These are phyloP conservation scores for Eutrema heterophyllum DNA, from an alignment of 345 rosid species.

Conservation along the genomic window DNA sequence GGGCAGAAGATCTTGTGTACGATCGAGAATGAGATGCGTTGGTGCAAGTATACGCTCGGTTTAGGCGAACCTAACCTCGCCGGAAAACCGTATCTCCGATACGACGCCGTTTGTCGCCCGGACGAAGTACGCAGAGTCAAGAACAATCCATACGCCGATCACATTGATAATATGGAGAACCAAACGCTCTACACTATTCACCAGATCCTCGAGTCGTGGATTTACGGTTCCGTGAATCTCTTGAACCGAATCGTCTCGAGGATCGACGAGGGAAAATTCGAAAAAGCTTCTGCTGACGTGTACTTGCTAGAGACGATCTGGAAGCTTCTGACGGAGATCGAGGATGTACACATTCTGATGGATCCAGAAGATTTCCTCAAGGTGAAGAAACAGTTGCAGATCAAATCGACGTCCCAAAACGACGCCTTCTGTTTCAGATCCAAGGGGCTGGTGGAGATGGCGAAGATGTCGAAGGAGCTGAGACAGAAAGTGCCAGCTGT, in stretches of 20 bases:
- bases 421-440: conserved; percentile 81
- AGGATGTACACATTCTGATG: conserved; percentile 65
- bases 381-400: conserved; percentile 55
- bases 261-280: conserved; percentile 41
- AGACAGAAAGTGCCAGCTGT: conserved; percentile 72
- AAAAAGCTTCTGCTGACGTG: conserved; percentile 54
- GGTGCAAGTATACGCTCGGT: conserved; percentile 77
- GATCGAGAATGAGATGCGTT: conserved; percentile 77
- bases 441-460: conserved; percentile 51
- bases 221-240: conserved; percentile 41
- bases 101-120: conserved; percentile 80
- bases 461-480: conserved; percentile 56
- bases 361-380: conserved; percentile 84
- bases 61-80: conserved; percentile 75
- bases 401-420: conserved; percentile 40
- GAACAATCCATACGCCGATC: conserved; percentile 47
- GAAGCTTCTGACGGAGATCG: conserved; percentile 65
- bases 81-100: conserved; percentile 68
- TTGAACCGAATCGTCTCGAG: conserved; percentile 42
- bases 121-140: conserved; percentile 52
- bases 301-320: conserved; percentile 58
- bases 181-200: conserved; percentile 57
- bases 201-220: conserved; percentile 88
- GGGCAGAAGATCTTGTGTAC: conserved; percentile 58
- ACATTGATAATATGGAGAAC: conserved; percentile 63